Base-by-base conservation (phyloP, 257 asterid genomes). In the Penstemon newberryi region DNA sequence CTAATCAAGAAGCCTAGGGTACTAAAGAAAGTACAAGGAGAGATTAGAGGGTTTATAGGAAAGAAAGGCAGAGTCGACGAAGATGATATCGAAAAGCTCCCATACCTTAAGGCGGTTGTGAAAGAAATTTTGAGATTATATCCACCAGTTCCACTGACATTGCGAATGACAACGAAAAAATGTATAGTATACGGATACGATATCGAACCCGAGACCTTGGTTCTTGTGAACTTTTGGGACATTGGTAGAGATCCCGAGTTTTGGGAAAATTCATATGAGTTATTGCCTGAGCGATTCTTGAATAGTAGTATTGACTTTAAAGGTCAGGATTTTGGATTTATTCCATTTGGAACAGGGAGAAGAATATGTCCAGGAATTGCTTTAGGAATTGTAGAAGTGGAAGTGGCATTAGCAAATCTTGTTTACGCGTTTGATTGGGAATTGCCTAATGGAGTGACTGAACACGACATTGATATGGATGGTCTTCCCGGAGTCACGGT, bases 181-280 rank as follows among this genome's bases (percentile, higher is more conserved):
- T 70, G 75, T 62, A 70, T 9, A 9, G 10, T 70, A 3, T 55
- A 61, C 11, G 75, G 69, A 15, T 70, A 70, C 33, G 56, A 62
- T 19, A 70, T 70, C 10, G 63, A 53, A 12, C 54, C 70, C 0
- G 44, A 64, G 8, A 61, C 75, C 9, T 4, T 62, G 25, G 69
- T 70, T 3, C 62, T 38, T 10, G 59, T 70, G 25, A 70, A 51
- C 12, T 18, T 19, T 0, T 52, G 67, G 60, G 68, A 68, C 4
- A 62, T 70, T 33, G 75, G 62, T 7, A 49, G 62, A 62, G 70
- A 70, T n/a, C 70, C 75, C 5, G 54, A 70, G 15, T 39, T 5
- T 15, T 70, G 75, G 75, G 69, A 70, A 44, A 64, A 70, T 3
- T 70, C 75, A 0, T 6, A 51, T 4, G 75, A 70, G 42, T 70